Evolutionary conservation across 768 basidiomycete genomes (phyloP), one percentile per base, ranked within the genome.

Genomic region (Porpolomopsis calyptriformis): DNA sequence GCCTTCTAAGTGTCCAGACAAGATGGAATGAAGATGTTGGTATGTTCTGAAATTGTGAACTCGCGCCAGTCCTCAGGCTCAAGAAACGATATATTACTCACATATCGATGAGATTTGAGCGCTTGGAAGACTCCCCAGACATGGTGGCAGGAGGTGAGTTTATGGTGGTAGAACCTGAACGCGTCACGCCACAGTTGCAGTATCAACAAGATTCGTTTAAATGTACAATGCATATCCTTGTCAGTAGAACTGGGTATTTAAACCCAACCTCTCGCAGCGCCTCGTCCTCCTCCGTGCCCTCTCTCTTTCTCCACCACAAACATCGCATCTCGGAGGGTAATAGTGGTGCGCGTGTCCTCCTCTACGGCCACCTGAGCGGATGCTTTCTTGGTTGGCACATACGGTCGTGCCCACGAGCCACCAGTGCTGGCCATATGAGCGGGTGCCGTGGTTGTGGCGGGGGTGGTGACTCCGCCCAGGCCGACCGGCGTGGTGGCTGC

Each of bases 231-330:
- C 29, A 7, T 7, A 14, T 31, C 7, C 29, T 7, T 31, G 29
- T 31, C 7, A 7, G 14, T 31, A 31, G 7, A 7, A 31, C 14
- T 31, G 29, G 29, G 29, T 14, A n/a, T 19, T 43, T 26, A 48
- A 2, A 33, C 29, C 47, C 40, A 49, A n/a, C 27, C 45, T 43
- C 74, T 69, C 16, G 85, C 85, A 29, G 85, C 73, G 2, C 86
- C 87, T 47, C 77, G 67, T 5, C 88, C 87, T 23, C 81, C 86
- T 20, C 87, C 87, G 59, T 91, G 87, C 4, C 85, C 86, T 38
- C 78, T 65, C 61, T 91, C 87, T 55, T 77, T 82, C 59, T 86
- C 83, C 46, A 93, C 69, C 9, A 87, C 87, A 60, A 91, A 92
- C 71, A 92, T 70, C 2, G 86, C 82, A 64, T 93, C 90, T 29